Evolutionary conservation across 164 flowering plant genomes (phyloP).

Genomic region (Houttuynia cordata): DNA sequence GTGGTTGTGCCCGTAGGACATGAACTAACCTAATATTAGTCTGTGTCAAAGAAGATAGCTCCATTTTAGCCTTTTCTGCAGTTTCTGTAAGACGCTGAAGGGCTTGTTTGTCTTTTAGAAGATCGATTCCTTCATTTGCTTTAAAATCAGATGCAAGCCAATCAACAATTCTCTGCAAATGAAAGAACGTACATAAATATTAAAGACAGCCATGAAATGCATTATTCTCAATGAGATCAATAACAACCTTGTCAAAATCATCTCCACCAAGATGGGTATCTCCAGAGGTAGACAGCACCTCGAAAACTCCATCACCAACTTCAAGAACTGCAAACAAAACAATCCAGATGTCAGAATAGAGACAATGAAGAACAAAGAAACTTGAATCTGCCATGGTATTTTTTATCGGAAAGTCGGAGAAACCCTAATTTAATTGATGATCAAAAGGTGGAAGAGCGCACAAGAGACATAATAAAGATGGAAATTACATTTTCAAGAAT

Average conservation of each 20-base stretch:
- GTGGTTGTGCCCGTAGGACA: background rate
- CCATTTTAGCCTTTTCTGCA: slow-evolving; percentile 74
- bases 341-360: background rate
- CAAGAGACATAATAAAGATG: too few relatives aligned
- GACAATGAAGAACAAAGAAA: background rate
- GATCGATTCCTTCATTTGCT: slow-evolving; percentile 14
- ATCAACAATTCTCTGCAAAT: slow-evolving; percentile 9
- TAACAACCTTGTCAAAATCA: slow-evolving; percentile 74
- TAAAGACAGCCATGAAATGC: background rate
- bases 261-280: slow-evolving; percentile 85
- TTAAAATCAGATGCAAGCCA: slow-evolving; percentile 11
- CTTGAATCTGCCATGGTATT: too few relatives aligned
- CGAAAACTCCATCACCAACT: slow-evolving; percentile 90
- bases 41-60: slow-evolving; percentile 56
- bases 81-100: slow-evolving; percentile 57
- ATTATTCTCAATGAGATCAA: background rate
- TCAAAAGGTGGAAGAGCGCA: too few relatives aligned
- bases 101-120: slow-evolving; percentile 17
- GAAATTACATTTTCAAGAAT: too few relatives aligned
- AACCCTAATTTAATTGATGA: too few relatives aligned
- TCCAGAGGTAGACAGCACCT: slow-evolving; percentile 74
- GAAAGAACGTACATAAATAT: background rate
- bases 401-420: too few relatives aligned
- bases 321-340: slow-evolving; percentile 54
- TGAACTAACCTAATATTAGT: slow-evolving; percentile 41